Base-by-base conservation (phyloP, 345 rosid genomes). In the Nasturtium officinale region DNA sequence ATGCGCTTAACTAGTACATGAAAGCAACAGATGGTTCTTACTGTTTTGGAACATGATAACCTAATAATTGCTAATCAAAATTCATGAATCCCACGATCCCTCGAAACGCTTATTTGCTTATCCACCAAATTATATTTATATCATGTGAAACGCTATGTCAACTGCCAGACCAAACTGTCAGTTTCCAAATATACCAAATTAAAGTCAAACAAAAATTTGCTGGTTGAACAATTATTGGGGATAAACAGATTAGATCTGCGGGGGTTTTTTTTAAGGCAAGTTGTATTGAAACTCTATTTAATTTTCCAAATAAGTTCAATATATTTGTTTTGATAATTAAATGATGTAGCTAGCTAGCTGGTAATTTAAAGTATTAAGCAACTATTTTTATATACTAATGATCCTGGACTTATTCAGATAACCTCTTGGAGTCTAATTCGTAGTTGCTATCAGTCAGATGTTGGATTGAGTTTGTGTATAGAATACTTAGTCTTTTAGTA, bases 221-320 rank as follows among this genome's bases (percentile, higher is more conserved):
- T 9, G 37, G 17, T 9, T 51, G 25, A 23, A 53, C 38, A 42
- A 56, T 56, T 55, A 43, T 43, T 45, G 65, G 42, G 52, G 64
- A 18, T 57, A 17, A 43, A 18, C 20, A 32, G 73, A 56, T 21
- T 13, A 38, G 46, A 30, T 56, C 7, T 51, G 17, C 2, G 48
- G 15, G 50, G 5, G 33, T 30, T 1, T 5, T 4, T 29, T 30
- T 7, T 30, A 26, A 53, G 51, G 12, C 30, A 57, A 54, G 26
- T 11, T 67, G 40, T 7, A 42, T 29, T 29, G 32, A 5, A 6
- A 20, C 9, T 54, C n/a, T 26, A 53, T 38, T 1, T 47, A 32
- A 17, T 18, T 32, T 32, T 7, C 35, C 35, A 32, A 32, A 12
- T 26, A 23, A 35, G 26, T 37, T 50, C 2, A 45, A 43, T 17